phyloP scores from a whole-genome alignment of 768 basidiomycete species.

The Symmetrospora coprosmae region DNA sequence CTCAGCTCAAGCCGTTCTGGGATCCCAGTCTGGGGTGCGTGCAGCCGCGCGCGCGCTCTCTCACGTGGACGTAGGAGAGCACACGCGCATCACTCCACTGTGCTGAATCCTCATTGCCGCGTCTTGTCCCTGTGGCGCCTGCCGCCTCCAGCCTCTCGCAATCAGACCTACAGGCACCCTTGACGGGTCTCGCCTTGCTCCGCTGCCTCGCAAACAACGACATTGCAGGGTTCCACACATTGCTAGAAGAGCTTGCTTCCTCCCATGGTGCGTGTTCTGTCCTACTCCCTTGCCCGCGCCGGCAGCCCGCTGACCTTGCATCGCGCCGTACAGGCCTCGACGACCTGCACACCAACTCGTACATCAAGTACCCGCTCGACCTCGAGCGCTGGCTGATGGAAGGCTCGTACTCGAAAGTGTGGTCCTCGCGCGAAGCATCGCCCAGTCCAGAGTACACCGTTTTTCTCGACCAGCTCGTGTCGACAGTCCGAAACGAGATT shows the following conservation, averaged over 20 bases:
- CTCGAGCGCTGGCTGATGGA: constrained; percentile 98
- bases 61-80: neutral
- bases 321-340: constrained; percentile 32
- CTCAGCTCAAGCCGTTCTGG: constrained; percentile 72
- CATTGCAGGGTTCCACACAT: constrained; percentile 94
- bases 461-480: constrained; percentile 84
- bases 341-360: constrained; percentile 44
- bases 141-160: constrained; percentile 58
- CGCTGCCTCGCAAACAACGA: constrained; percentile 86
- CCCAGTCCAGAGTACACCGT: constrained; percentile 89
- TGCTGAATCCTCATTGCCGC: neutral
- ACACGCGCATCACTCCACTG: constrained; percentile 25
- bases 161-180: constrained; percentile 71
- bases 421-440: constrained; percentile 82
- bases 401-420: constrained; percentile 93
- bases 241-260: constrained; percentile 71
- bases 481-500: constrained; percentile 89
- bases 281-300: neutral
- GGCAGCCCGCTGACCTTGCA: neutral
- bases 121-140: neutral
- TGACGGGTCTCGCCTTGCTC: constrained; percentile 86
- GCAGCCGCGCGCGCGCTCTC: neutral
- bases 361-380: constrained; percentile 70
- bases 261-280: constrained; percentile 34
- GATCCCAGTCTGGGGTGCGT: constrained; percentile 61